phyloP scores from a whole-genome alignment of 306 rosid genomes.

The Vachellia collinsii region DNA sequence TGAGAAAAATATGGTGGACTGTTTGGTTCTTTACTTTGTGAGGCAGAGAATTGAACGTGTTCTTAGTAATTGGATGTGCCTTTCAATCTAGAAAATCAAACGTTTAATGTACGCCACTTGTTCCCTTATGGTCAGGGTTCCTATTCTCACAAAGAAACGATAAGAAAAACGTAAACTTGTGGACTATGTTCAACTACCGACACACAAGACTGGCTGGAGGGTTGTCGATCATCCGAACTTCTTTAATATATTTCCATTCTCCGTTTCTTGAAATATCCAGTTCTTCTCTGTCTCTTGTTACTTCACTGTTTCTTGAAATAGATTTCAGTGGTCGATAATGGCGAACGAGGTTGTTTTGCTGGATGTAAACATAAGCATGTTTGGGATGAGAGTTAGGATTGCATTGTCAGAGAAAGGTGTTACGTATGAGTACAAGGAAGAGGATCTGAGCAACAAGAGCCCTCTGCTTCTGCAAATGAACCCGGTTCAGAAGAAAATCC shows the following conservation, averaged over 20 bases:
- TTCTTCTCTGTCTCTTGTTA: background rate
- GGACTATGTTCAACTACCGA: background rate
- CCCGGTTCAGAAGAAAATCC: constrained; percentile 42
- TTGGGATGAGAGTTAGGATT: background rate
- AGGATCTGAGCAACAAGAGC: constrained; percentile 1
- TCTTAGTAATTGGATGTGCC: background rate
- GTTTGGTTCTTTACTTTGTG: too few relatives aligned
- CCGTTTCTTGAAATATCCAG: background rate
- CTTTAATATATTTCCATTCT: background rate
- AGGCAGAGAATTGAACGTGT: too few relatives aligned
- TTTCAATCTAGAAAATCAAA: background rate
- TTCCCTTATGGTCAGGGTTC: too few relatives aligned
- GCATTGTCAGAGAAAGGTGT: background rate
- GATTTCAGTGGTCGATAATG: background rate
- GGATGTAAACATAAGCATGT: background rate
- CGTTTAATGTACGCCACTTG: background rate
- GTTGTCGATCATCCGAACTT: background rate
- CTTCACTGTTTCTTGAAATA: background rate
- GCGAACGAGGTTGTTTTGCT: background rate
- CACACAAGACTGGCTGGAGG: background rate
- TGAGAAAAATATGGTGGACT: too few relatives aligned
- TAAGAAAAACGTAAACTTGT: background rate
- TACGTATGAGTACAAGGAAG: background rate
- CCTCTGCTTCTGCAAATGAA: constrained; percentile 40
- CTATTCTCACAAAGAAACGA: background rate